A percentile compares a stretch with the other conserved stretches of the same genome.
These are phyloP conservation scores for Collybia sordida DNA, from an alignment of 768 basidiomycete species.

Conservation along the genomic window DNA sequence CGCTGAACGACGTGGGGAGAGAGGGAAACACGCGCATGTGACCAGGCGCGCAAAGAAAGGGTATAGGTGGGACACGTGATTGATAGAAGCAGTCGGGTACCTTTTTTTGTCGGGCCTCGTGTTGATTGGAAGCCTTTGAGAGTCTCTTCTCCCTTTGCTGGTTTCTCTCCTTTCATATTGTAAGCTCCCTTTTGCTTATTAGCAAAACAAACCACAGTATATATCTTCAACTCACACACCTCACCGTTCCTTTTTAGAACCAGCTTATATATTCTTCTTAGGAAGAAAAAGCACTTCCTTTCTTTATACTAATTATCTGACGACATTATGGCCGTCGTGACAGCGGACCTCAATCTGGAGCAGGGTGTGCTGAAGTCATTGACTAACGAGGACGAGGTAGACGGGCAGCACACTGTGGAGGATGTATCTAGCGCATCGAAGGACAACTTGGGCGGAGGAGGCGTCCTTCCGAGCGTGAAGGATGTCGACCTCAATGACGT, in stretches of 20 bases:
- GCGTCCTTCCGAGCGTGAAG: background rate
- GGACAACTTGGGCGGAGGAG: conserved; percentile 7
- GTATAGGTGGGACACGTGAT: conserved; percentile 10
- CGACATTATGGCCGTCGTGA: conserved; percentile 14
- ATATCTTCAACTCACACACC: conserved; percentile 1
- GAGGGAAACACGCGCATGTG: conserved; percentile 18
- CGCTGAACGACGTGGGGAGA: background rate
- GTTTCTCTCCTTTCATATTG: conserved; percentile 1
- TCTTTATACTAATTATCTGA: conserved; percentile 17
- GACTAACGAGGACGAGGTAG: conserved; percentile 8
- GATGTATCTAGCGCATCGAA: conserved; percentile 8
- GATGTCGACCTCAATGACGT: conserved; percentile 1
- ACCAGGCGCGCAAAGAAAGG: conserved; percentile 10
- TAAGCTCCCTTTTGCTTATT: background rate
- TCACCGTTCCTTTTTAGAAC: conserved; percentile 3
- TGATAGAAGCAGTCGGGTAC: conserved; percentile 3
- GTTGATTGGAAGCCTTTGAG: conserved; percentile 5
- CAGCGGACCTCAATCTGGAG: conserved; percentile 6
- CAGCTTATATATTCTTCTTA: conserved; percentile 5
- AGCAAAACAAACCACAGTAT: conserved; percentile 16
- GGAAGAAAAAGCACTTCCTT: conserved; percentile 7
- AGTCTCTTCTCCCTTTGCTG: conserved; percentile 2
- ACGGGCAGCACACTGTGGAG: conserved; percentile 1
- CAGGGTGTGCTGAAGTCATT: conserved; percentile 6
- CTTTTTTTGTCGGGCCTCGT: conserved; percentile 13